These are phyloP conservation scores for Aspergillus sclerotiicarbonarius DNA, from an alignment of 495 filamentous ascomycete species.

Conservation along the genomic window DNA sequence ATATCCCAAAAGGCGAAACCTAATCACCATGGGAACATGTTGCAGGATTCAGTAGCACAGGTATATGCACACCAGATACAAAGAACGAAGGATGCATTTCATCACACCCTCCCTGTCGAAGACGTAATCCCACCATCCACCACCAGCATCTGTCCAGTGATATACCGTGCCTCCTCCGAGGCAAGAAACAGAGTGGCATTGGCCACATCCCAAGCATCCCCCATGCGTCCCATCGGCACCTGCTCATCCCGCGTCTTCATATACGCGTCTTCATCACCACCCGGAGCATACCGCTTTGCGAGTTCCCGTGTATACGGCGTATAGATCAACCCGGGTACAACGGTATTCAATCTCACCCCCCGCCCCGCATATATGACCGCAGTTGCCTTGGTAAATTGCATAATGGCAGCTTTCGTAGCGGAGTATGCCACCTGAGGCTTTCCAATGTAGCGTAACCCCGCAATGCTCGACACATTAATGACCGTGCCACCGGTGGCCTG, in stretches of 20 bases:
- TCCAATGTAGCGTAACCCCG: conserved; percentile 51
- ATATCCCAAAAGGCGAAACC: too few species aligned
- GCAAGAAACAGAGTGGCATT: conserved; percentile 51
- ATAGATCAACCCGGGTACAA: conserved; percentile 52
- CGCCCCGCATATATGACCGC: conserved; percentile 49
- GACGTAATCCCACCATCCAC: conserved; percentile 54
- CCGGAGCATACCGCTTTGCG: conserved; percentile 41
- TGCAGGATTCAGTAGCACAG: too few species aligned
- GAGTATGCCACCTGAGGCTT: conserved; percentile 53
- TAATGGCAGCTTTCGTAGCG: conserved; percentile 49
- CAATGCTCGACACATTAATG: conserved; percentile 46
- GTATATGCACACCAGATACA: too few species aligned
- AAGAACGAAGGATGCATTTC: neutral
- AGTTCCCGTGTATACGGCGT: conserved; percentile 46
- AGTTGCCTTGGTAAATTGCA: conserved; percentile 49
- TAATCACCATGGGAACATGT: too few species aligned
- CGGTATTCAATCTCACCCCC: conserved; percentile 49
- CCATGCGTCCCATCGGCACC: conserved; percentile 44
- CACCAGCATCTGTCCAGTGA: conserved; percentile 53
- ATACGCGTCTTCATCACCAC: conserved; percentile 33
- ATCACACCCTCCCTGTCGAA: conserved; percentile 25
- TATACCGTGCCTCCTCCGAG: conserved; percentile 48
- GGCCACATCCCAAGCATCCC: conserved; percentile 51
- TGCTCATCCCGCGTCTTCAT: conserved; percentile 36
- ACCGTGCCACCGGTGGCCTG: conserved; percentile 36